Conservation (phyloP, 352 stramenopile genomes). For the Phytophthora meadii region DNA sequence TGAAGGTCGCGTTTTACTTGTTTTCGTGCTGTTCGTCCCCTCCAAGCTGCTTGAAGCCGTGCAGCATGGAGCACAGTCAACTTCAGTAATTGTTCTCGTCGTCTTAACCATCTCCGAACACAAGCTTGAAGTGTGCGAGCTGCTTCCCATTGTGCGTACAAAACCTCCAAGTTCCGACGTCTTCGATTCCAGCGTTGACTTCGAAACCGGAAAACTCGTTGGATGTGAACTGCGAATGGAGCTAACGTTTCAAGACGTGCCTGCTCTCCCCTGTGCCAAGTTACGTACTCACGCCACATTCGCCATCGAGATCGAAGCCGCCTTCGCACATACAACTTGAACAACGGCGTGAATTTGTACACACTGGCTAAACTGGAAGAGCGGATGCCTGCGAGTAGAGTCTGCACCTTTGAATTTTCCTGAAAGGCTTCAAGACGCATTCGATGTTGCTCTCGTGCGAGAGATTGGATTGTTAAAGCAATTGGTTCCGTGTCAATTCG, state of each 20-base stretch:
- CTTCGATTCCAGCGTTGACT: constrained; percentile 43
- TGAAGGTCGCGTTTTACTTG: constrained; percentile 54
- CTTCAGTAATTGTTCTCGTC: constrained; percentile 22
- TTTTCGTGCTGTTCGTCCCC: constrained; percentile 42
- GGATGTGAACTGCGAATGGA: constrained; percentile 64
- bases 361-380: constrained; percentile 40
- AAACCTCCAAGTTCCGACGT: constrained; percentile 36
- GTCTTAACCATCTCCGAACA: constrained; percentile 34
- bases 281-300: constrained; percentile 48
- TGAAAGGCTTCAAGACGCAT: constrained; percentile 35
- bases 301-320: constrained; percentile 46
- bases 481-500: constrained; percentile 29
- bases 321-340: constrained; percentile 59
- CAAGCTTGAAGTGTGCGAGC: constrained; percentile 44
- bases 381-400: constrained; percentile 50
- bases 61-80: constrained; percentile 38
- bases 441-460: constrained; percentile 42
- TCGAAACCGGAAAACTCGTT: constrained; percentile 59
- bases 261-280: constrained; percentile 54
- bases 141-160: constrained; percentile 49
- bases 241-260: constrained; percentile 44
- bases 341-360: constrained; percentile 70
- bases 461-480: constrained; percentile 15
- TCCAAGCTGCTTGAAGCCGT: constrained; percentile 57
- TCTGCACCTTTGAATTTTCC: constrained; percentile 39